These are phyloP conservation scores for Aspergillus fumigatus DNA, from an alignment of 2,329 filamentous ascomycete species.

Conservation along the genomic window DNA sequence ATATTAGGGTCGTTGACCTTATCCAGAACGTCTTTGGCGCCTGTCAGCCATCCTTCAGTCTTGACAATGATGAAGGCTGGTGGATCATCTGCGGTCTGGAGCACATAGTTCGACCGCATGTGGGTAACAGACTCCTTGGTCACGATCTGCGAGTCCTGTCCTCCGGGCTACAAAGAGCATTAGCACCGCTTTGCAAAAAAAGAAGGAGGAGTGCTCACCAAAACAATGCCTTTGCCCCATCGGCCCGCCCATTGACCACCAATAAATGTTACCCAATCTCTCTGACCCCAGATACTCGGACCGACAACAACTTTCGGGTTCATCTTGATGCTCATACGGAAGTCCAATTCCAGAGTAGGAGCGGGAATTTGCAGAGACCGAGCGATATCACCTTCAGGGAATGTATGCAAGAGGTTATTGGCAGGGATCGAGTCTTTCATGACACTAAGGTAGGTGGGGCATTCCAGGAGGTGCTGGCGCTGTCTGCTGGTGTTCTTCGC, in stretches of 20 bases:
- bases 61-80: slow-evolving; percentile 47
- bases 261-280: slow-evolving; percentile 49
- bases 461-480: slow-evolving; percentile 47
- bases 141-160: slow-evolving; percentile 47
- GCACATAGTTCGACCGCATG: slow-evolving; percentile 42
- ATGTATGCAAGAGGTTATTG: slow-evolving; percentile 48
- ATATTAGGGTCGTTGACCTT: slow-evolving; percentile 42
- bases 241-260: slow-evolving; percentile 50
- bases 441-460: slow-evolving; percentile 47
- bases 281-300: slow-evolving; percentile 44
- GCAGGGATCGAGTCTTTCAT: slow-evolving; percentile 51
- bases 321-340: slow-evolving; percentile 50
- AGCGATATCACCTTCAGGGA: slow-evolving; percentile 47
- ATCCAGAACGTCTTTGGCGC: slow-evolving; percentile 46
- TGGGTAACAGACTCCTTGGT: slow-evolving; percentile 46
- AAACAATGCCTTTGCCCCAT: slow-evolving; percentile 49
- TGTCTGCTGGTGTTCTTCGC: slow-evolving; percentile 49
- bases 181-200: slow-evolving; percentile 6
- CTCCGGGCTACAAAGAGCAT: slow-evolving; percentile 38
- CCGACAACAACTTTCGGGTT: slow-evolving; percentile 48
- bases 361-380: slow-evolving; percentile 45
- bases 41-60: slow-evolving; percentile 46
- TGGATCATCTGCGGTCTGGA: slow-evolving; percentile 49
- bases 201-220: slow-evolving; percentile 34
- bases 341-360: slow-evolving; percentile 48